Percentiles rank a stretch among this genome's conserved stretches.
Evolutionary conservation across 2,329 filamentous ascomycete species (phyloP).

Genomic region (Fusarium mundagurra): DNA sequence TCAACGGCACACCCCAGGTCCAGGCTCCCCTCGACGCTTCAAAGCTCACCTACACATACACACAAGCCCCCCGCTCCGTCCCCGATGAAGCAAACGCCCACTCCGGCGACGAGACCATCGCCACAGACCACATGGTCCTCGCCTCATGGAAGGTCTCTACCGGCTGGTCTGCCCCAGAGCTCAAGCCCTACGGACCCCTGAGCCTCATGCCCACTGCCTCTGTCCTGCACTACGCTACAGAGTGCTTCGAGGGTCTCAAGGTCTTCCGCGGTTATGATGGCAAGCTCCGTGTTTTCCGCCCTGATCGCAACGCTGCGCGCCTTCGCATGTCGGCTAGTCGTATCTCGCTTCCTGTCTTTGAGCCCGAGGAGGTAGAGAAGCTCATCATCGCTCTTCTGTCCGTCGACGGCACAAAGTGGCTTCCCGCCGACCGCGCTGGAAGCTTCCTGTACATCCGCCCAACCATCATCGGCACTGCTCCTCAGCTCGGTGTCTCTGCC

Average conservation of each 20-base stretch:
- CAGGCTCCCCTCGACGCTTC: constrained; percentile 70
- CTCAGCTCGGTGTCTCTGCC: constrained; percentile 81
- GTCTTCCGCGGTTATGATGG: constrained; percentile 82
- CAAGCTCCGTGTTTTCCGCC: constrained; percentile 80
- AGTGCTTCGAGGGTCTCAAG: constrained; percentile 90
- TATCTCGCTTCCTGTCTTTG: constrained; percentile 79
- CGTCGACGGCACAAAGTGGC: constrained; percentile 80
- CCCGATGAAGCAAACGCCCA: constrained; percentile 60
- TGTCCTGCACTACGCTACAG: constrained; percentile 87
- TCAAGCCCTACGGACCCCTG: constrained; percentile 81
- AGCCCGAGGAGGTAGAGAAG: constrained; percentile 75
- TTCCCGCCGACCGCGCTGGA: constrained; percentile 74
- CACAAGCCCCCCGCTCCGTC: constrained; percentile 60
- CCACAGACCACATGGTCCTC: constrained; percentile 91
- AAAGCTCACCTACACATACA: constrained; percentile 65
- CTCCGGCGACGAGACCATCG: constrained; percentile 62
- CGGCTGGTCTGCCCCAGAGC: constrained; percentile 79
- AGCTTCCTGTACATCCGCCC: constrained; percentile 86
- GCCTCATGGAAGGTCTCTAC: constrained; percentile 70
- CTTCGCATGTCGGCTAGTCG: constrained; percentile 69
- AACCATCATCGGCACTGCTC: constrained; percentile 84
- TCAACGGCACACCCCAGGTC: constrained; percentile 53
- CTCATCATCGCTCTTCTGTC: constrained; percentile 77
- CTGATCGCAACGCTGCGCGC: constrained; percentile 75
- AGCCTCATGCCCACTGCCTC: constrained; percentile 83